A percentile compares a stretch with the other conserved stretches of the same genome.
phyloP scores from a whole-genome alignment of 257 asterid genomes.

The Haberlea rhodopensis region DNA sequence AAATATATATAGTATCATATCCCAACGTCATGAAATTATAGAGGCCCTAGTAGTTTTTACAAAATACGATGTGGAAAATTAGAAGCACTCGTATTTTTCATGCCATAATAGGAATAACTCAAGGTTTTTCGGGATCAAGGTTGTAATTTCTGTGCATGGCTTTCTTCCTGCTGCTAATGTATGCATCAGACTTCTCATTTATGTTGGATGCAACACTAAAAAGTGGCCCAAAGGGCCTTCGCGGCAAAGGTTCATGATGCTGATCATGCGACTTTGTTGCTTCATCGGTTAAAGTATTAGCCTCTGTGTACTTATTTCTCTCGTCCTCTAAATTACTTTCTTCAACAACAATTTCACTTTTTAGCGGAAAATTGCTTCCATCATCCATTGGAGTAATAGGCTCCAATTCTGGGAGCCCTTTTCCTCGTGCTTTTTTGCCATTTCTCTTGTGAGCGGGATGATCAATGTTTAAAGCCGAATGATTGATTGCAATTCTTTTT shows the following conservation, averaged over 20 bases:
- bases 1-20: not conserved
- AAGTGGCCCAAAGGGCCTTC: conserved; percentile 27
- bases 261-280: not conserved
- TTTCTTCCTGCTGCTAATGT: conserved; percentile 41
- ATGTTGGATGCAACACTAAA: conserved; percentile 40
- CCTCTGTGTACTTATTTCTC: too few species aligned
- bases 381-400: not conserved
- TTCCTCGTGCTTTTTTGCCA: conserved; percentile 3
- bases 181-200: conserved; percentile 50
- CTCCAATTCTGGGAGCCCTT: not conserved
- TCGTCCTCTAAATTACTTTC: not conserved
- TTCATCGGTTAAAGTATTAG: not conserved
- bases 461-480: not conserved
- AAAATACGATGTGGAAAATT: not conserved
- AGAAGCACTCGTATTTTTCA: not conserved
- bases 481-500: not conserved
- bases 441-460: not conserved
- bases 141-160: not conserved
- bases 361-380: not conserved
- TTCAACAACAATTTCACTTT: not conserved
- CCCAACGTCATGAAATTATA: not conserved
- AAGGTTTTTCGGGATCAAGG: not conserved
- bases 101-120: not conserved
- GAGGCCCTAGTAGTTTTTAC: not conserved
- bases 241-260: not conserved